A percentile compares a stretch with the other conserved stretches of the same genome.
Conservation (phyloP, 306 rosid species). For the Oemleria cerasiformis region DNA sequence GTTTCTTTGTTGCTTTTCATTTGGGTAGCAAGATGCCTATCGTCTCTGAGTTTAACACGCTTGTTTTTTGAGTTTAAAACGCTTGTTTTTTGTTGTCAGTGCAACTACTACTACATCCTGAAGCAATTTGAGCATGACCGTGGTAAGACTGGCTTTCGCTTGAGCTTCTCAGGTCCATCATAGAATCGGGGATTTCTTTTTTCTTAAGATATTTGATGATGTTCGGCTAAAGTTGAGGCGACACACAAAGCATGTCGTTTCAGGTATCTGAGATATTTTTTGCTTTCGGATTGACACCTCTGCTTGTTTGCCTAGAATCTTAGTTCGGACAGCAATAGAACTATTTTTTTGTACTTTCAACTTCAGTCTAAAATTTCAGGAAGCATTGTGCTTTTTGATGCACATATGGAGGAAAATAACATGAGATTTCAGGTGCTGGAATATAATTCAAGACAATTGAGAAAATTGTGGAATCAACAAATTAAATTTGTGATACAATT, state of each 20-base stretch:
- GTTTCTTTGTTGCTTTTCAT: constrained; percentile 9
- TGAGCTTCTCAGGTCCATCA: constrained; percentile 86
- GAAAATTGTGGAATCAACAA: constrained; percentile 5
- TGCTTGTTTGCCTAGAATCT: constrained; percentile 5
- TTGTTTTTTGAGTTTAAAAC: constrained; percentile 27
- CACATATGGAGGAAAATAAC: constrained; percentile 30
- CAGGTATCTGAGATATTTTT: constrained; percentile 25
- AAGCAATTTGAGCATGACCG: constrained; percentile 68
- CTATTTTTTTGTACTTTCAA: constrained; percentile 24
- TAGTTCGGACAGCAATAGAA: constrained; percentile 1
- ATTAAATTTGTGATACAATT: constrained; percentile 1
- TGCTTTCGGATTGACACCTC: constrained; percentile 4
- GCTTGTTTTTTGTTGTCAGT: constrained; percentile 49
- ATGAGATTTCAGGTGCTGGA: constrained; percentile 21
- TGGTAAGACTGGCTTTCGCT: constrained; percentile 90
- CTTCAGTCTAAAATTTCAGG: constrained; percentile 34
- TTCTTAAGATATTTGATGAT: constrained; percentile 14
- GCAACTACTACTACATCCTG: constrained; percentile 75
- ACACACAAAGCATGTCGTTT: constrained; percentile 8
- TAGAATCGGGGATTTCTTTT: constrained; percentile 29
- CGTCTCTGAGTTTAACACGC: constrained; percentile 16
- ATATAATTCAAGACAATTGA: background rate
- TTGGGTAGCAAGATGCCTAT: constrained; percentile 4
- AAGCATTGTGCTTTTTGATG: constrained; percentile 26
- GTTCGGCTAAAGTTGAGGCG: constrained; percentile 17